A percentile compares a stretch with the other conserved stretches of the same genome.
These are phyloP conservation scores for Zasmidium angulare DNA, from an alignment of 2,329 filamentous ascomycete genomes.

Conservation along the genomic window DNA sequence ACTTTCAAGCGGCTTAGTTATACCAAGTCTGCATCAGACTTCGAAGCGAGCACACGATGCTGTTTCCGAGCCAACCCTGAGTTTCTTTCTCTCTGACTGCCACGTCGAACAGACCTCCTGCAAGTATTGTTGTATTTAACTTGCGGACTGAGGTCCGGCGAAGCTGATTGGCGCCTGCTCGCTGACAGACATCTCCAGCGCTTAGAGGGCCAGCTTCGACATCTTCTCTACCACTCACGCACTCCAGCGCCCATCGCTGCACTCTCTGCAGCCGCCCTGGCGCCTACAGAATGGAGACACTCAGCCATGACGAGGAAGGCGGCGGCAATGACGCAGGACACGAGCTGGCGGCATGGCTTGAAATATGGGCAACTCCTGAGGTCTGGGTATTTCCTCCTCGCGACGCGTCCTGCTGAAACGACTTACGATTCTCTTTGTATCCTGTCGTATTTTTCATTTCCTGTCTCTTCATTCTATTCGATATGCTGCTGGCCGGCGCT, in stretches of 20 bases:
- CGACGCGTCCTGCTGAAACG: constrained; percentile 5
- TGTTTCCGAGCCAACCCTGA: neutral
- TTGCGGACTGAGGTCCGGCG: neutral
- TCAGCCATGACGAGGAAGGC: constrained; percentile 16
- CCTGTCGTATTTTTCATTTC: constrained; percentile 12
- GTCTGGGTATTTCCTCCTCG: constrained; percentile 6
- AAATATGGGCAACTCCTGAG: neutral
- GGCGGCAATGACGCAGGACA: constrained; percentile 14
- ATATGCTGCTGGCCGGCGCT: constrained; percentile 30
- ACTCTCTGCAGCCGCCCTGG: constrained; percentile 15
- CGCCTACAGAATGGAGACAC: constrained; percentile 16
- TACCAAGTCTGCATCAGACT: neutral
- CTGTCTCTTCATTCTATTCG: constrained; percentile 10
- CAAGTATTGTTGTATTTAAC: neutral
- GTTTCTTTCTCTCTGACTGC: neutral
- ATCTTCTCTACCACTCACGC: constrained; percentile 8
- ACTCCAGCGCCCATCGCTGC: constrained; percentile 2
- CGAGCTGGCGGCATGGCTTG: constrained; percentile 2
- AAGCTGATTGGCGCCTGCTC: neutral
- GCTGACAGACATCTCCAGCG: neutral
- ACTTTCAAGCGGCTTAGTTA: neutral
- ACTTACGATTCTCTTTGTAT: constrained; percentile 28
- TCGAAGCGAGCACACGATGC: neutral
- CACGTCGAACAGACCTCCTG: neutral
- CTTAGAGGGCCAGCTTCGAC: neutral